phyloP scores from a whole-genome alignment of 805 yeast species.

The Pichia gijzeniarum region DNA sequence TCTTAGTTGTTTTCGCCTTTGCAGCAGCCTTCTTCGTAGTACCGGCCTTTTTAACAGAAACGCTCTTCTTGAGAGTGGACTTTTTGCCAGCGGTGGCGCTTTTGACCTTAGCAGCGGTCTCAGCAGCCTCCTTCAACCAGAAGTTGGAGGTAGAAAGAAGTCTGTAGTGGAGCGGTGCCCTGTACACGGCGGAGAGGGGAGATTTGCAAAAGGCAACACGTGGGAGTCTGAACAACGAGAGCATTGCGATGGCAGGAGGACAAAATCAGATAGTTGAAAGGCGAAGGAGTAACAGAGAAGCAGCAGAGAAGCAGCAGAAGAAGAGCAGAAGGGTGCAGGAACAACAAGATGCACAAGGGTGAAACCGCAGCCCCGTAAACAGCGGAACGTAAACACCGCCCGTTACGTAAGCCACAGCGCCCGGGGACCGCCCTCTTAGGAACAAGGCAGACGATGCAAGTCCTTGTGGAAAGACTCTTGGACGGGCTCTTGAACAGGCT shows the following conservation, averaged over 20 bases:
- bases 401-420: no score
- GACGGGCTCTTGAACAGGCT: no score
- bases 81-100: neutral
- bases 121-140: slow-evolving; percentile 12
- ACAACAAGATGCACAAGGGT: no score
- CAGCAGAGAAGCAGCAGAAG: neutral
- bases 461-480: no score
- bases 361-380: no score
- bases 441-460: no score
- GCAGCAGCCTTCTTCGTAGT: slow-evolving; percentile 4
- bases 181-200: neutral
- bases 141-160: slow-evolving; percentile 11
- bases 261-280: no score
- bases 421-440: no score
- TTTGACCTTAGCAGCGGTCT: neutral
- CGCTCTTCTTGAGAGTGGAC: neutral
- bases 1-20: slow-evolving; percentile 7
- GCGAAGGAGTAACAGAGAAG: neutral
- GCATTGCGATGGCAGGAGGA: slow-evolving; percentile 1
- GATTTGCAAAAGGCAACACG: neutral
- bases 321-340: no score
- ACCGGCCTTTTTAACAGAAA: neutral
- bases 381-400: no score
- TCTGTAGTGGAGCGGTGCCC: neutral
- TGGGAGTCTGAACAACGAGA: neutral